Base-by-base conservation (phyloP, 1,284 basidiomycete species). In the Ganoderma boninense region DNA sequence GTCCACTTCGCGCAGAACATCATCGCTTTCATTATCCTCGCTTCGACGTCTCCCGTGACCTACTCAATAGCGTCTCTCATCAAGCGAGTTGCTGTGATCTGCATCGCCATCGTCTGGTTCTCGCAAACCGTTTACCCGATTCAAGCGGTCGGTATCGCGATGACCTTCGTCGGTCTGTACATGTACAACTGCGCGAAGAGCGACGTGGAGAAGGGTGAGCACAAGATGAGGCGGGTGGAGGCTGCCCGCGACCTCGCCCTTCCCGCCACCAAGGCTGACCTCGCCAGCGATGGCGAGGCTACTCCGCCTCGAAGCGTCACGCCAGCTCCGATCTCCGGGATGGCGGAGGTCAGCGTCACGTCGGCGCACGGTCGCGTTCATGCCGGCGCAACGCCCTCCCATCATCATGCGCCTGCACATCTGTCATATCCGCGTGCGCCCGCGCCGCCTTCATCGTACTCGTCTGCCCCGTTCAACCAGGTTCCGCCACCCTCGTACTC, bases 1-100 rank as follows among this genome's bases (percentile, higher is more conserved):
- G 97, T 97, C 23, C 97, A 99, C 83, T 99, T 98, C 81, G 92
- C 91, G 0, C 98, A 99, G 82, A 99, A 97, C 85, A 92, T 99
- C 78, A 93, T 99, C 75, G 98, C 98, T 26, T 99, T 99, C 83
- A 89, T 97, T 76, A 96, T 99, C 76, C 90, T 99, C 35, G 92
- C 96, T 1, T 95, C 95, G 44, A 98, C 97, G 0, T 99, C 97
- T 10, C 98, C 97, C 7, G 98, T 99, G 70, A 99, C 98, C 0
- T 99, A 99, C 84, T 97, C 95, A 62, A 99, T 99, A 80, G 98
- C 97, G 0, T 97, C 95, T 14, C 90, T 99, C 76, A 92, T 99
- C 84, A 99, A 99, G 84, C 94, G 98, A 42, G 97, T 99, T 68
- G 96, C 94, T 60, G 98, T 99, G 76, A 99, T 99, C 78, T 97